Evolutionary conservation across 2,329 filamentous ascomycete species (phyloP), one percentile per base, ranked within the genome.

Genomic region (Colletotrichum paranaense): DNA sequence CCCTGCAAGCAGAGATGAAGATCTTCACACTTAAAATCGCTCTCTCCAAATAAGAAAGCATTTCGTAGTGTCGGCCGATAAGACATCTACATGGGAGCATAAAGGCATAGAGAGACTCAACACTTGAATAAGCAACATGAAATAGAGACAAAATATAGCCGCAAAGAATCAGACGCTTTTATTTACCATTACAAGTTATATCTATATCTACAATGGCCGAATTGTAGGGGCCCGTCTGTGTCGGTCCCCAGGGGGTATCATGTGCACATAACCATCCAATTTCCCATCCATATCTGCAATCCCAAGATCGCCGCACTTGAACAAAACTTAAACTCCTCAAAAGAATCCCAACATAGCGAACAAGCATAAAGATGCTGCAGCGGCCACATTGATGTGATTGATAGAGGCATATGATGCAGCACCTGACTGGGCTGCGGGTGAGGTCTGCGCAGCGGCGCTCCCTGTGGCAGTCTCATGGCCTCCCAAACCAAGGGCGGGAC

Each of bases 381-480:
- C 62, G 30, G 46, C 72, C 52, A 62, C 58, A 7, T 72, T 74
- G 30, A 68, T 55, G 19, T 12, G n/a, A 19, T 46, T 22, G 26
- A 60, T n/a, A 16, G 58, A 63, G 28, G 32, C 46, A n/a, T 59
- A 63, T 12, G 62, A 72, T 57, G 49, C 32, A 38, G 68, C 68
- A 9, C 53, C 67, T 22, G 72, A 67, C 16, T 70, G 30, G 5
- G 68, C 35, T 24, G 58, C 60, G 12, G 72, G 11, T 19, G 68
- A 62, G 22, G 68, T 62, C 32, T 67, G 56, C 30, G 68, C 74
- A 26, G 78, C 73, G 42, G 75, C 76, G 26, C 77, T 78, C 26
- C 76, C 74, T 5, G 80, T 75, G 32, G 32, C 19, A 16, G 83
- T 82, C 68, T 83, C 80, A 66, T 84, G 81, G 35, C 84, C 83